These are phyloP conservation scores for Hymenoscyphus albidus DNA, from an alignment of 2,329 filamentous ascomycete genomes.

Conservation along the genomic window DNA sequence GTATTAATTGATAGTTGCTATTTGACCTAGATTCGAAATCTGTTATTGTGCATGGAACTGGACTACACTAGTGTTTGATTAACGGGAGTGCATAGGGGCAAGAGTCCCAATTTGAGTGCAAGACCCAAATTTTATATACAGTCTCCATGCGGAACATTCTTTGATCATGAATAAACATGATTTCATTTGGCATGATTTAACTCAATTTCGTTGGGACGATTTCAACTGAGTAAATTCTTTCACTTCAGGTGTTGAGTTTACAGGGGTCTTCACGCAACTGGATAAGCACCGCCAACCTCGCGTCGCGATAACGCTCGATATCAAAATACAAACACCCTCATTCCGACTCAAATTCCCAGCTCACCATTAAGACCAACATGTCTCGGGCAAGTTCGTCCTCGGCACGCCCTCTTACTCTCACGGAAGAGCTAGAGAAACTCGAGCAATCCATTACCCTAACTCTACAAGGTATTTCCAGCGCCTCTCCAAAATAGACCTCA, in stretches of 20 bases:
- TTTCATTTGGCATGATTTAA: not conserved
- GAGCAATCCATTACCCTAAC: slow-evolving; percentile 97
- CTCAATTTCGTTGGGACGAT: not conserved
- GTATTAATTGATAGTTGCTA: not conserved
- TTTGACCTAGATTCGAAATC: not conserved
- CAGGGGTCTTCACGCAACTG: not conserved
- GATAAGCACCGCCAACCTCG: not conserved
- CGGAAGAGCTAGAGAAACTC: slow-evolving; percentile 90
- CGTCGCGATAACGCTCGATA: not conserved
- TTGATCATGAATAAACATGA: no score
- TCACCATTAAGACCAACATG: slow-evolving; percentile 17
- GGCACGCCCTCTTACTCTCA: slow-evolving; percentile 65
- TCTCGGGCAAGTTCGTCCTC: slow-evolving; percentile 37
- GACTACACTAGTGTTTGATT: no score
- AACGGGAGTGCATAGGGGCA: no score
- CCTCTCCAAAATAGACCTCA: not conserved
- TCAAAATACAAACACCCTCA: not conserved
- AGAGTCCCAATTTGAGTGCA: no score
- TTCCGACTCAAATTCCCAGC: not conserved
- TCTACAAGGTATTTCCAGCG: slow-evolving; percentile 64
- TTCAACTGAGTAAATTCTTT: not conserved
- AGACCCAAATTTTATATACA: no score
- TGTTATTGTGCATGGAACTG: no score
- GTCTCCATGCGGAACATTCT: no score
- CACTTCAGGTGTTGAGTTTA: not conserved